Base-by-base conservation (phyloP, 495 filamentous ascomycete genomes). In the Thermochaetoides thermophila region DNA sequence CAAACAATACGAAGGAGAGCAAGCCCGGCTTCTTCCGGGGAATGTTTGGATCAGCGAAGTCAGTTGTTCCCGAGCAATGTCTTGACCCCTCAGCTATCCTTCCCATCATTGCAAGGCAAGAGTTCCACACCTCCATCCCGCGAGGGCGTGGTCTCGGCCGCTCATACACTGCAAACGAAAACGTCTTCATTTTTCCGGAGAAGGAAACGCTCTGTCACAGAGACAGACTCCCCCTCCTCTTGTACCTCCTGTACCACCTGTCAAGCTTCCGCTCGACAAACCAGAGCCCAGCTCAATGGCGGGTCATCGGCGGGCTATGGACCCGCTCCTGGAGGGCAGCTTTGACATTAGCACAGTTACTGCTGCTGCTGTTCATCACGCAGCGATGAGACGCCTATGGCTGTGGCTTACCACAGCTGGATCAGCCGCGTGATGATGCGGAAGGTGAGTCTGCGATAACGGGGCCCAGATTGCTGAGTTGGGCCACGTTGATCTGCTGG, bases 131-230 rank as follows among this genome's bases (percentile, higher is more conserved):
- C 67, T 9, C 68, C 67, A 14, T 59, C 60, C 9, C 56, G 66
- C 61, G 53, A 65, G 27, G n/a, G n/a, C n/a, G n/a, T n/a, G n/a
- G n/a, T n/a, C n/a, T 52, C 53, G 29, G 35, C 54, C 21, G 53
- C 63, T 66, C 69, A 59, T 36, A 59, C 67, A 5, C 40, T 95
- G 34, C 79, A 76, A 35, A 94, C 96, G 60, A 96, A 93, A 53
- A 70, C 78, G 4, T 92, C 86, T 1, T 77, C 75, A 0, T 95
- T 97, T 63, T 95, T 97, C 57, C 69, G 89, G 44, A 68, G 87
- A 42, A 71, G 89, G 42, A 97, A 97, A 68, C 84, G 81, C 58
- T 93, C 85, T 3, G 34, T 74, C 59, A 34, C 78, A 71, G 49
- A 65, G 29, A 22, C 49, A 10, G 58, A 59, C 24, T 58, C n/a